These are phyloP conservation scores for Eremomyces bilateralis DNA, from an alignment of 495 filamentous ascomycete genomes.

Conservation along the genomic window DNA sequence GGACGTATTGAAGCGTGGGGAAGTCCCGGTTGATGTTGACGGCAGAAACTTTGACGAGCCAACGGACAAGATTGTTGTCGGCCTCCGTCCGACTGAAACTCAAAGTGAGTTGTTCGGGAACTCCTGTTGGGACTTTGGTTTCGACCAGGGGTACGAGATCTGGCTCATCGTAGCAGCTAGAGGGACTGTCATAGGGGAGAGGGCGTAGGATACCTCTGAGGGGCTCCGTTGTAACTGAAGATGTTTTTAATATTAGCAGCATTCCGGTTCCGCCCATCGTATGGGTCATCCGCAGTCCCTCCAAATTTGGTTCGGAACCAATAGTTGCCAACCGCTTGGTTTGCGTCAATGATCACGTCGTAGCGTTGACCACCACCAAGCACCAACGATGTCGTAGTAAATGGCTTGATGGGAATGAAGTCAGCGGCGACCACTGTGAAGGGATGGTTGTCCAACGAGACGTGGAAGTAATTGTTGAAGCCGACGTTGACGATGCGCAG, in stretches of 20 bases:
- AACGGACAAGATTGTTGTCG: slow-evolving; percentile 10
- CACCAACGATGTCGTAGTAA: slow-evolving; percentile 10
- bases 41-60: slow-evolving; percentile 14
- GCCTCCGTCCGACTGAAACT: neutral
- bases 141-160: slow-evolving; percentile 13
- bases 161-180: slow-evolving; percentile 14
- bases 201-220: slow-evolving; percentile 7
- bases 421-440: too few species aligned
- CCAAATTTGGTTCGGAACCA: slow-evolving; percentile 17
- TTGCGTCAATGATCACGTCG: slow-evolving; percentile 19
- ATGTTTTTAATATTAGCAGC: slow-evolving; percentile 11
- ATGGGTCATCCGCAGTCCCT: neutral
- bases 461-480: slow-evolving; percentile 12
- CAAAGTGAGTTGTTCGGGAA: neutral
- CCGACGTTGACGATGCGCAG: slow-evolving; percentile 19
- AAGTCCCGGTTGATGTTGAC: slow-evolving; percentile 13
- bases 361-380: slow-evolving; percentile 20
- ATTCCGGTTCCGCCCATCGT: slow-evolving; percentile 12
- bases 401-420: slow-evolving; percentile 19
- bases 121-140: slow-evolving; percentile 7
- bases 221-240: slow-evolving; percentile 15
- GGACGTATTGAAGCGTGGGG: slow-evolving; percentile 14
- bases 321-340: slow-evolving; percentile 17
- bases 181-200: slow-evolving; percentile 3
- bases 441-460: slow-evolving; percentile 11